These are phyloP conservation scores for Rhizophagus clarus DNA, from an alignment of 192 early-diverging fungal species.

Conservation along the genomic window DNA sequence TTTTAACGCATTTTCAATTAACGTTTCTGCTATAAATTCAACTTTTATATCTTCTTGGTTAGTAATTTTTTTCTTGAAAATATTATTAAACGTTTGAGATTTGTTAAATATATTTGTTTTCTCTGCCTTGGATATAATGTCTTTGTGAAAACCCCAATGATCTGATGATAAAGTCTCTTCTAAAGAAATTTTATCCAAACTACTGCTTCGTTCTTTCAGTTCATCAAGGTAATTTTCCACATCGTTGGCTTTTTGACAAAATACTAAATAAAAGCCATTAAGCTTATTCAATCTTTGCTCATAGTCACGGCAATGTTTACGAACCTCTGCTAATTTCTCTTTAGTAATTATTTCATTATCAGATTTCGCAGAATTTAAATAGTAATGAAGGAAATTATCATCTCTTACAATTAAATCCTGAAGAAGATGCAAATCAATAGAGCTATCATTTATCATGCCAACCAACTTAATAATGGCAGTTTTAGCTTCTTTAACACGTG, in stretches of 20 bases:
- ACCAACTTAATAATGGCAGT: not conserved
- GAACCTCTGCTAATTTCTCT: not conserved
- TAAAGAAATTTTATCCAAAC: not conserved
- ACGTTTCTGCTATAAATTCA: not conserved
- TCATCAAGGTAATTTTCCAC: not conserved
- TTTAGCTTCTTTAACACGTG: not conserved
- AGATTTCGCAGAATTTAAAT: not conserved
- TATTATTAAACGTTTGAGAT: constrained; percentile 21
- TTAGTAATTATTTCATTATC: not conserved
- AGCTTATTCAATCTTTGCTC: not conserved
- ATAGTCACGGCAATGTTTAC: not conserved
- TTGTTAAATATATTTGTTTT: not conserved
- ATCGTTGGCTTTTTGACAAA: not conserved
- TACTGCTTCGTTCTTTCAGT: not conserved
- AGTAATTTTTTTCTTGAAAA: not conserved
- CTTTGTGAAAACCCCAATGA: not conserved
- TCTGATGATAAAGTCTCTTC: not conserved
- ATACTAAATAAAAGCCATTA: not conserved
- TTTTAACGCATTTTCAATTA: not conserved
- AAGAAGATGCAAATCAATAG: not conserved
- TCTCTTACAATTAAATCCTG: not conserved
- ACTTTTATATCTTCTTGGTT: not conserved
- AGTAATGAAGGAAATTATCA: not conserved
- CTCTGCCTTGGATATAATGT: not conserved
- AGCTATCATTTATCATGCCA: not conserved